Conservation (phyloP, 1,139 yeast species). For the Candida pseudoviswanathii region DNA sequence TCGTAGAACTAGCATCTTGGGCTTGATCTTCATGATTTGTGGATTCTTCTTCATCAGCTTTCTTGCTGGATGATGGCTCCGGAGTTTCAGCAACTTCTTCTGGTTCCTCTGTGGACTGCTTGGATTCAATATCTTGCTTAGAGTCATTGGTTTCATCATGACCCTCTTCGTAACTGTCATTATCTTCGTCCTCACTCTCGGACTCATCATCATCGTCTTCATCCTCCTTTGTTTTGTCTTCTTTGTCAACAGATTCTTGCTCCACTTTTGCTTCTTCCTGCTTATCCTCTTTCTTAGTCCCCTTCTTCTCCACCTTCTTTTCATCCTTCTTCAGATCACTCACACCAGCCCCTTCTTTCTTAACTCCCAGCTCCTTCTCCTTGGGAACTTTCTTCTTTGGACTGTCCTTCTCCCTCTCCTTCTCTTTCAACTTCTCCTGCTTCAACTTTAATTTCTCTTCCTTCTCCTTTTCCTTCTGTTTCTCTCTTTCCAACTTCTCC, state of each 20-base stretch:
- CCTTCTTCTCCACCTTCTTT: slow-evolving; percentile 2
- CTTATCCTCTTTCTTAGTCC: neutral
- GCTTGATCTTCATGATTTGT: neutral
- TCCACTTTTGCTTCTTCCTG: slow-evolving; percentile 3
- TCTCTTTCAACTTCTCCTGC: slow-evolving; percentile 9
- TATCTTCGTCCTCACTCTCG: neutral
- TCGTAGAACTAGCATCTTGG: neutral
- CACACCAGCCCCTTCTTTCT: slow-evolving; percentile 7
- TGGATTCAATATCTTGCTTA: neutral
- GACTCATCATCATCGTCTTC: neutral
- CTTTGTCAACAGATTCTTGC: neutral
- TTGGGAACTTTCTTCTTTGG: slow-evolving; percentile 3
- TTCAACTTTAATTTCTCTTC: slow-evolving; percentile 11
- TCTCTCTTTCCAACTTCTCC: slow-evolving; percentile 28
- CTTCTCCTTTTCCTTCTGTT: slow-evolving; percentile 17
- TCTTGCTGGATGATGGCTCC: neutral
- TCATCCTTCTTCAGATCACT: neutral
- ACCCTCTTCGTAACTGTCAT: neutral
- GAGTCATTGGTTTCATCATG: neutral
- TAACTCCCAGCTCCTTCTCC: slow-evolving; percentile 16
- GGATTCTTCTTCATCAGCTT: neutral
- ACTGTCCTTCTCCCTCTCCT: slow-evolving; percentile 18
- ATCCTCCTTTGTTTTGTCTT: neutral
- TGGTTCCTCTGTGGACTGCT: neutral
- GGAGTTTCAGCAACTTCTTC: neutral